Conservation (phyloP, 2,329 filamentous ascomycete species). For the Venturia effusa region DNA sequence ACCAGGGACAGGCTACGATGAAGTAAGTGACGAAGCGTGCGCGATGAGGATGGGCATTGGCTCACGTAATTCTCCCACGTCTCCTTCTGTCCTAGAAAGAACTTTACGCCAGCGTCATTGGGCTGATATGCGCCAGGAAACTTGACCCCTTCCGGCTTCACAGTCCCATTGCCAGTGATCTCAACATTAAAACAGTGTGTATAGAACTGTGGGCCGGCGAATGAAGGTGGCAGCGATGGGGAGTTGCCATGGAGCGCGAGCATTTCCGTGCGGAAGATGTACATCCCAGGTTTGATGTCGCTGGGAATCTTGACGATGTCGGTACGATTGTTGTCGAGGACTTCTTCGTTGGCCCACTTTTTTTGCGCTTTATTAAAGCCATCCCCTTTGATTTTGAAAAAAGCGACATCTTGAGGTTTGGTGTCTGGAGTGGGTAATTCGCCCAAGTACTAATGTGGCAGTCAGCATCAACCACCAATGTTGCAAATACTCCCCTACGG, state of each 20-base stretch:
- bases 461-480: background rate
- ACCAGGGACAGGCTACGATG: background rate
- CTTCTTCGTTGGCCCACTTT: conserved; percentile 11
- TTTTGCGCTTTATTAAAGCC: conserved; percentile 2
- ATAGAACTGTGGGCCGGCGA: conserved; percentile 9
- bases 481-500: background rate
- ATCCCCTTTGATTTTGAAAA: conserved; percentile 11
- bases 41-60: background rate
- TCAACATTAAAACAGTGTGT: conserved; percentile 11
- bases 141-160: conserved; percentile 4
- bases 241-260: conserved; percentile 7
- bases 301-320: conserved; percentile 4
- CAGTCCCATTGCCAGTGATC: conserved; percentile 6
- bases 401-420: background rate
- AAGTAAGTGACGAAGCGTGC: background rate
- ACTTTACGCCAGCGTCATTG: conserved; percentile 3
- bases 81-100: background rate
- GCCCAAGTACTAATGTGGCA: background rate
- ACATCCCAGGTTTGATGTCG: conserved; percentile 10
- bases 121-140: conserved; percentile 10
- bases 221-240: background rate
- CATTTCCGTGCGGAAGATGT: conserved; percentile 8
- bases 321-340: background rate
- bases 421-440: background rate
- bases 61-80: background rate